Evolutionary conservation across 495 filamentous ascomycete species (phyloP).

Genomic region (Penicillium lagena): DNA sequence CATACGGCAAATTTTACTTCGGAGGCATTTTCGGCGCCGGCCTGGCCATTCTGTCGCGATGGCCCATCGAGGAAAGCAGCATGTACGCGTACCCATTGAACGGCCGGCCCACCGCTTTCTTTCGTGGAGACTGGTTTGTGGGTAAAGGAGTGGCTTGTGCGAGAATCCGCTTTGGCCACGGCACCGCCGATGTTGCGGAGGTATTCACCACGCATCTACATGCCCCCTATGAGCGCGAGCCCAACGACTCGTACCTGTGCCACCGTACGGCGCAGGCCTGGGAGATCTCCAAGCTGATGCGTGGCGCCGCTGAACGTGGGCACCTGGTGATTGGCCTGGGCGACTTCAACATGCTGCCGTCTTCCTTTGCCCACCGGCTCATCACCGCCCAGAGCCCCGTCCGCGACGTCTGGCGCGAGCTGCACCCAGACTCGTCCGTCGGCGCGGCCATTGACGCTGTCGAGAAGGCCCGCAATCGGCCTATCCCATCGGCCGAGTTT

Average conservation of each 20-base stretch:
- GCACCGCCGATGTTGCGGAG: slow-evolving; percentile 62
- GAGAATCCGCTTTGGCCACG: slow-evolving; percentile 65
- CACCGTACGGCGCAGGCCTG: slow-evolving; percentile 94
- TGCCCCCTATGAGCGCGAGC: slow-evolving; percentile 77
- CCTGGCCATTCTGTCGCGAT: slow-evolving; percentile 86
- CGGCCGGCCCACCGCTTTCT: slow-evolving; percentile 88
- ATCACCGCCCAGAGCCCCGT: slow-evolving; percentile 75
- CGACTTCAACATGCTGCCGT: slow-evolving; percentile 92
- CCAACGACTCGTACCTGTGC: slow-evolving; percentile 77
- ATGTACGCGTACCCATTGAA: slow-evolving; percentile 90
- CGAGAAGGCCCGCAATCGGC: slow-evolving; percentile 44
- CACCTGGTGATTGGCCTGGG: slow-evolving; percentile 80
- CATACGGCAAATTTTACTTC: slow-evolving; percentile 90
- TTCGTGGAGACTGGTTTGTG: slow-evolving; percentile 84
- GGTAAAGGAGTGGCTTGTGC: slow-evolving; percentile 93
- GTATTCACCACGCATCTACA: slow-evolving; percentile 96
- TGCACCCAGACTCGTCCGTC: slow-evolving; percentile 75
- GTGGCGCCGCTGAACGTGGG: slow-evolving; percentile 75
- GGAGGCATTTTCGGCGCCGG: slow-evolving; percentile 86
- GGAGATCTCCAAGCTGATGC: slow-evolving; percentile 89
- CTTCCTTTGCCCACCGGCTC: slow-evolving; percentile 79
- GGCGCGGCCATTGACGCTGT: slow-evolving; percentile 58
- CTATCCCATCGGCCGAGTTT: slow-evolving; percentile 62
- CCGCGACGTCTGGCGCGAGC: slow-evolving; percentile 70
- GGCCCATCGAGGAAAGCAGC: slow-evolving; percentile 89